Evolutionary conservation across 1,284 basidiomycete genomes (phyloP).

Genomic region (Chondrostereum purpureum): DNA sequence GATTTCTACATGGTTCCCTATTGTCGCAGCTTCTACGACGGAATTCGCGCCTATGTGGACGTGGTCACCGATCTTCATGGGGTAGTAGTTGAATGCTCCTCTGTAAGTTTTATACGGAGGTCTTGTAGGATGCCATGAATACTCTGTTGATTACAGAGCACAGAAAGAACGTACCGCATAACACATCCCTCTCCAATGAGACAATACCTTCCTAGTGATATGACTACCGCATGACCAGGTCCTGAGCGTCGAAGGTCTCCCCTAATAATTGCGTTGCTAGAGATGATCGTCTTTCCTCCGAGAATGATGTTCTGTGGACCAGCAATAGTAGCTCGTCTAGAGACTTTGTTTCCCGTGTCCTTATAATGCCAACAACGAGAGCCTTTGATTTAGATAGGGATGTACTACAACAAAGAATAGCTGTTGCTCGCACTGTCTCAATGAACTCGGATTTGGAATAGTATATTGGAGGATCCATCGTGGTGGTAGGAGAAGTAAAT

Average conservation of each 20-base stretch:
- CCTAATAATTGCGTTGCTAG: constrained; percentile 80
- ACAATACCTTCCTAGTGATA: constrained; percentile 91
- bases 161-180: constrained; percentile 56
- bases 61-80: constrained; percentile 94
- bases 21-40: constrained; percentile 90
- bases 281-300: constrained; percentile 95
- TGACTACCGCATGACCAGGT: constrained; percentile 85
- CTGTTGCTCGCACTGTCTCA: constrained; percentile 57
- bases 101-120: constrained; percentile 88
- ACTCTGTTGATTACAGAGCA: constrained; percentile 2
- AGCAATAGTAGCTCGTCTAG: constrained; percentile 85
- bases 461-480: constrained; percentile 65
- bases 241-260: constrained; percentile 84
- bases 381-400: constrained; percentile 24
- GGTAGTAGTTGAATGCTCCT: constrained; percentile 94
- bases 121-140: constrained; percentile 26
- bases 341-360: constrained; percentile 91
- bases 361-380: constrained; percentile 19
- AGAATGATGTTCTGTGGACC: constrained; percentile 97
- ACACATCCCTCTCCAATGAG: constrained; percentile 85
- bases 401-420: constrained; percentile 4
- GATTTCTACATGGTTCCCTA: constrained; percentile 92
- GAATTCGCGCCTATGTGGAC: constrained; percentile 87
- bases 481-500: constrained; percentile 5
- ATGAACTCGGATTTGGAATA: constrained; percentile 76